Evolutionary conservation across 73 alveolate species (phyloP).

Genomic region (Urostyla sp.): DNA sequence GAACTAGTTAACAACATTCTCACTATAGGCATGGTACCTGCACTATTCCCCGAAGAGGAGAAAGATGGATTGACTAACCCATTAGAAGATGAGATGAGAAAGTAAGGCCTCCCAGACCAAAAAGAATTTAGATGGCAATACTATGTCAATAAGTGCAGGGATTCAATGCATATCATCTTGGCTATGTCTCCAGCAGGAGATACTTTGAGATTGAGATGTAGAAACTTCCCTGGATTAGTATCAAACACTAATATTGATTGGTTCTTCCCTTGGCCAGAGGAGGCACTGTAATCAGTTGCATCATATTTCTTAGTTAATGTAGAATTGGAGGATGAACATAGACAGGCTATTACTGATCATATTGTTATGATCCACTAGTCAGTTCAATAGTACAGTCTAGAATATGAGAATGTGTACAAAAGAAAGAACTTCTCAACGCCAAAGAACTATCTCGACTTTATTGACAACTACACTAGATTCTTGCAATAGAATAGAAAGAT

Average conservation of each 20-base stretch:
- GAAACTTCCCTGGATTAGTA: constrained; percentile 99
- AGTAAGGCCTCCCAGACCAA: constrained; percentile 91
- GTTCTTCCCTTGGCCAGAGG: constrained; percentile 99
- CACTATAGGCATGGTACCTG: constrained; percentile 99
- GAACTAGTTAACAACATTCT: constrained; percentile 98
- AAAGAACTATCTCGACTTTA: constrained; percentile 97
- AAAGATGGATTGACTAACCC: constrained; percentile 90
- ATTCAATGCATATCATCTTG: constrained; percentile 96
- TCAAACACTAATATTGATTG: constrained; percentile 88
- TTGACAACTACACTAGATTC: constrained; percentile 85
- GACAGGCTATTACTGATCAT: constrained; percentile 89
- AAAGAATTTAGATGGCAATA: constrained; percentile 96
- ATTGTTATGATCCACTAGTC: constrained; percentile 91
- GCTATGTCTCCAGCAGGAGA: constrained; percentile 99
- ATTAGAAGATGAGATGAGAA: constrained; percentile 90
- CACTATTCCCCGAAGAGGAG: constrained; percentile 98
- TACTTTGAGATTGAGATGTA: constrained; percentile 94
- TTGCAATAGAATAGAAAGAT: constrained; percentile 81
- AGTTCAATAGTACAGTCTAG: constrained; percentile 87
- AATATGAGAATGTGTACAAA: constrained; percentile 91
- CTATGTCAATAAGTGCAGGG: constrained; percentile 91
- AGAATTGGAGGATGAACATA: constrained; percentile 79
- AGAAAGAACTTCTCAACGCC: constrained; percentile 99
- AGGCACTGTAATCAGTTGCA: constrained; percentile 97
- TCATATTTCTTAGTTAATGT: constrained; percentile 88